These are phyloP conservation scores for Cenchrus purpureus DNA, from an alignment of 176 grass and related monocot genomes.

Conservation along the genomic window DNA sequence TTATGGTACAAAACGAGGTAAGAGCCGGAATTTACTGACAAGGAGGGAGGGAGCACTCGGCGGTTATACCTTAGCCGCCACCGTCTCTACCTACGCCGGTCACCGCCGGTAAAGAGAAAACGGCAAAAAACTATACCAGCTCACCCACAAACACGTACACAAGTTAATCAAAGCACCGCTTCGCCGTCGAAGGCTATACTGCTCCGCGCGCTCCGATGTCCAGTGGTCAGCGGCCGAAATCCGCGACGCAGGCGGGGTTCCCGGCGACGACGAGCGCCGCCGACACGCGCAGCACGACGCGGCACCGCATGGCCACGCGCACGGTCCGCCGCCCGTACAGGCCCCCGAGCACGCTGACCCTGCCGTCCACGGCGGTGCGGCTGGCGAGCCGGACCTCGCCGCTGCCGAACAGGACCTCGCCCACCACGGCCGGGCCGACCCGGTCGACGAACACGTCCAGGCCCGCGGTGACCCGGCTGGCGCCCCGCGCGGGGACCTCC, in stretches of 20 bases:
- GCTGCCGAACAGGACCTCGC: conserved; percentile 39
- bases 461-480: conserved; percentile 12
- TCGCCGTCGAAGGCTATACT: not conserved
- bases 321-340: conserved; percentile 49
- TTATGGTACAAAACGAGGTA: not conserved
- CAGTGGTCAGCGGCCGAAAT: conserved; percentile 22
- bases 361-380: conserved; percentile 42
- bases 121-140: not conserved
- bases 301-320: conserved; percentile 43
- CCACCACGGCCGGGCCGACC: conserved; percentile 36
- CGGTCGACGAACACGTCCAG: conserved; percentile 52
- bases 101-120: conserved; percentile 15
- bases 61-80: conserved; percentile 9
- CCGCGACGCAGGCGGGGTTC: conserved; percentile 41
- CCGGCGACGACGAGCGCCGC: not conserved
- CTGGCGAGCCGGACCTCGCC: conserved; percentile 47
- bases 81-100: conserved; percentile 4
- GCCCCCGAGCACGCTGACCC: conserved; percentile 47
- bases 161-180: not conserved
- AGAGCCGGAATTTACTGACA: not conserved
- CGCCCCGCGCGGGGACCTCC: conserved; percentile 34
- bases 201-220: not conserved
- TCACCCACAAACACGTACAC: not conserved
- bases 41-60: not conserved
- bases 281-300: conserved; percentile 24